phyloP scores from a whole-genome alignment of 2,329 filamentous ascomycete genomes.

The Aspergillus carbonarius region DNA sequence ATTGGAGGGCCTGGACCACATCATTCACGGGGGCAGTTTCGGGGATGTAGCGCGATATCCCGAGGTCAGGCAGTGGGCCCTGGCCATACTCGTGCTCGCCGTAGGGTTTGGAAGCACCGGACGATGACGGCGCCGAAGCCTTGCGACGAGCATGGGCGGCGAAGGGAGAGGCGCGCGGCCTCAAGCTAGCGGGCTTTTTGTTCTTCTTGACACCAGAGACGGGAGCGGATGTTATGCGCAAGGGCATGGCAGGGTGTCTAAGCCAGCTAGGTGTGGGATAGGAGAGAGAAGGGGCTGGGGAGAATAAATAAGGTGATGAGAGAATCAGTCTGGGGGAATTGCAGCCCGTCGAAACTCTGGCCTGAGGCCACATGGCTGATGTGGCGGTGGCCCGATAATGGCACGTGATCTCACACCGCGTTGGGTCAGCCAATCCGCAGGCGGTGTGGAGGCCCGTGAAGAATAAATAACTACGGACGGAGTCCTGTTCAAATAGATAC shows the following conservation, averaged over 20 bases:
- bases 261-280: not conserved
- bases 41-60: slow-evolving; percentile 51
- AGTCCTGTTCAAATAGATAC: too few species aligned
- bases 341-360: not conserved
- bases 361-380: not conserved
- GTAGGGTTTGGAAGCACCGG: slow-evolving; percentile 23
- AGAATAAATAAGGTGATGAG: not conserved
- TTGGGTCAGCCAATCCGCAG: not conserved
- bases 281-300: not conserved
- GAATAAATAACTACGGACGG: too few species aligned
- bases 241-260: slow-evolving; percentile 38
- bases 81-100: slow-evolving; percentile 26
- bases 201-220: slow-evolving; percentile 48
- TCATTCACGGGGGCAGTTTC: slow-evolving; percentile 47
- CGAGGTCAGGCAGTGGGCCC: slow-evolving; percentile 53
- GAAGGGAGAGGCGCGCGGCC: slow-evolving; percentile 42
- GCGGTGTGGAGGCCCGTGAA: not conserved
- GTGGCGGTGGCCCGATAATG: not conserved
- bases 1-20: slow-evolving; percentile 54
- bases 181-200: slow-evolving; percentile 29
- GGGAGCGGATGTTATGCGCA: slow-evolving; percentile 49
- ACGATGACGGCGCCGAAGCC: slow-evolving; percentile 28
- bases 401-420: not conserved
- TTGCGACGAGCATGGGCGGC: slow-evolving; percentile 43
- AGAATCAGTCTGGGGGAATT: not conserved